Conservation (phyloP, 768 basidiomycete genomes). For the Trametes coccinea region DNA sequence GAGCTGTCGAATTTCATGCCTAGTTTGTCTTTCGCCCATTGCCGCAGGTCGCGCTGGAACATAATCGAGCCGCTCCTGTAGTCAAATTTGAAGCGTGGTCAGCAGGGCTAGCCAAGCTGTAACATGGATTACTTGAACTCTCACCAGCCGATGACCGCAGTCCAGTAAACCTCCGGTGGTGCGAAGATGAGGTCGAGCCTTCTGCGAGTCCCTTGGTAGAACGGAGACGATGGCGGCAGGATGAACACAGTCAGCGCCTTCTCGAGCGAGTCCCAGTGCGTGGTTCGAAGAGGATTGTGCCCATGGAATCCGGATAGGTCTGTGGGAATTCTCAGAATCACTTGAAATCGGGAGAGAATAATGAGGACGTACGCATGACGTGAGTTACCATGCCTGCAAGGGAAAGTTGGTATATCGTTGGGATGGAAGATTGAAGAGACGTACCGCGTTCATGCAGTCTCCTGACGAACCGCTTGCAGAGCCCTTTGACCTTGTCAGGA, state of each 20-base stretch:
- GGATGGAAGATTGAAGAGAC: conserved; percentile 17
- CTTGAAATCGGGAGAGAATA: not conserved
- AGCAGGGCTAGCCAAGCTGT: too few relatives aligned
- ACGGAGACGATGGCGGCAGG: conserved; percentile 46
- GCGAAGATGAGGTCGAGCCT: conserved; percentile 87
- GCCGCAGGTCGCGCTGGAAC: conserved; percentile 84
- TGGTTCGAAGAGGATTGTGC: conserved; percentile 52
- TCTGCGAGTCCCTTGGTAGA: conserved; percentile 49
- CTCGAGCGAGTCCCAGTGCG: conserved; percentile 81
- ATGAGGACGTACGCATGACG: conserved; percentile 69
- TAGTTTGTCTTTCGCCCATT: conserved; percentile 64
- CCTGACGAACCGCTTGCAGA: conserved; percentile 61
- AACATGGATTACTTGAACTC: not conserved
- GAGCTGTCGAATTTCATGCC: conserved; percentile 85
- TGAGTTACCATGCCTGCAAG: conserved; percentile 70
- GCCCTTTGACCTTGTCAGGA: conserved; percentile 52
- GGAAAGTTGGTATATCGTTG: not conserved
- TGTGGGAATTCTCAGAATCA: conserved; percentile 26
- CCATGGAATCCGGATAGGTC: conserved; percentile 63
- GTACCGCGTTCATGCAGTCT: conserved; percentile 58
- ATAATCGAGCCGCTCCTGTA: conserved; percentile 83
- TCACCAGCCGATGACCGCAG: conserved; percentile 87
- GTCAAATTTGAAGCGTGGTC: too few relatives aligned
- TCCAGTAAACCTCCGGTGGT: conserved; percentile 77
- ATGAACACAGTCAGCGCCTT: conserved; percentile 81